Evolutionary conservation across 805 yeast genomes (phyloP).

Genomic region (Candida tallmaniae): DNA sequence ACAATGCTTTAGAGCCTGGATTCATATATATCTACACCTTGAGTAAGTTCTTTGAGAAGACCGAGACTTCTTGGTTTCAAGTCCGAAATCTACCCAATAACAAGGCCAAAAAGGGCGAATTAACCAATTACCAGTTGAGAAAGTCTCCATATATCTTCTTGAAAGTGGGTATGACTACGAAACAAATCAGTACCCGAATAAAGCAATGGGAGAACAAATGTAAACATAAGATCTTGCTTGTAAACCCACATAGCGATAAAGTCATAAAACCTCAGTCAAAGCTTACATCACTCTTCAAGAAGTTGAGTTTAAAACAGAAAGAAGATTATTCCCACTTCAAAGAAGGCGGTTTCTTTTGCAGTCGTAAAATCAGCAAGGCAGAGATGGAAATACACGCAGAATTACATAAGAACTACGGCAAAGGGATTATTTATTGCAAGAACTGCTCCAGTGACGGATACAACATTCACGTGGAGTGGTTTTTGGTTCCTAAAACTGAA

Average conservation of each 20-base stretch:
- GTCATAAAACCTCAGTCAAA: slow-evolving; percentile 1
- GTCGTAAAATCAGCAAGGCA: slow-evolving; percentile 24
- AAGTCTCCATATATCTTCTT: slow-evolving; percentile 36
- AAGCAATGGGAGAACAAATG: slow-evolving; percentile 53
- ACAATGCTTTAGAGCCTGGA: slow-evolving; percentile 22
- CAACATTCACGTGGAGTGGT: slow-evolving; percentile 53
- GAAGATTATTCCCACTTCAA: background rate
- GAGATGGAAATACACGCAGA: slow-evolving; percentile 41
- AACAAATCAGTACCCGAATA: slow-evolving; percentile 37
- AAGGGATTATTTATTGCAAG: slow-evolving; percentile 45
- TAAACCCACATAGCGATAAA: slow-evolving; percentile 27
- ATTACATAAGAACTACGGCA: slow-evolving; percentile 39
- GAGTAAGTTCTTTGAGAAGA: slow-evolving; percentile 29
- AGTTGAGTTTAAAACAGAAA: slow-evolving; percentile 1
- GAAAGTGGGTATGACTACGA: slow-evolving; percentile 53
- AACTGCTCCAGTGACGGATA: slow-evolving; percentile 31
- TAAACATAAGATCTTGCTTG: slow-evolving; percentile 38
- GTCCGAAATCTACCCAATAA: slow-evolving; percentile 27
- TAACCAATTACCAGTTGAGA: slow-evolving; percentile 33
- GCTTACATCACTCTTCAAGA: slow-evolving; percentile 4
- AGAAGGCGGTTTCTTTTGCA: slow-evolving; percentile 40
- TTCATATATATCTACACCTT: slow-evolving; percentile 50
- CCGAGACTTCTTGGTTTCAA: slow-evolving; percentile 26
- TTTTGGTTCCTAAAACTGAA: slow-evolving; percentile 44
- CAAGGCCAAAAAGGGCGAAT: slow-evolving; percentile 20